Base-by-base conservation (phyloP, 352 stramenopile species). In the Phytophthora podocarpi region DNA sequence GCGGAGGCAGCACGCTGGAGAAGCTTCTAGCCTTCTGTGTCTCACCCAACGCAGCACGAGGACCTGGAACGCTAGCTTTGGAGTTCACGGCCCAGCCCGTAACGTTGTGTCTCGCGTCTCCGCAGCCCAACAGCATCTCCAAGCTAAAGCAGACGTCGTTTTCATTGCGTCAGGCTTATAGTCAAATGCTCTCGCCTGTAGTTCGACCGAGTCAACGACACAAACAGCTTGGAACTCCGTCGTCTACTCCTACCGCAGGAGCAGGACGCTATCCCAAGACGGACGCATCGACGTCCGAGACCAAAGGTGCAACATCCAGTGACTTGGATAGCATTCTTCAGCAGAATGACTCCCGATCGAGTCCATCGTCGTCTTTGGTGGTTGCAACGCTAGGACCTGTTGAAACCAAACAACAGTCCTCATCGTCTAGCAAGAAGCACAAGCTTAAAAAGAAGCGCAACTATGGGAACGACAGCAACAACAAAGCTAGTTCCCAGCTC, bases 11-110 rank as follows among this genome's bases (percentile, higher is more conserved):
- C 36, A 77, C 74, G 13, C 36, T 89, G 5, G 80, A 91, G 45
- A 76, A 76, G 18, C 70, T 91, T 0, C 32, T 91, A 18, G 64
- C 73, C 11, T 89, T 88, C 46, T 89, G 71, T 39, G 61, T 60
- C 54, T 62, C 43, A 4, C 40, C 42, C 20, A 61, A 50, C 57
- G 34, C 60, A 58, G n/a, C 34, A 43, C 31, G 66, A 70, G 21
- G 30, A 16, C 26, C 55, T 58, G 24, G 57, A 47, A 34, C 47
- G 16, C 72, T 82, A n/a, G 54, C 74, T 9, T 51, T 80, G 21
- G 69, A 87, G n/a, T 56, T 80, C 0, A 51, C 54, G 2, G 53
- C 67, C 13, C 48, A 71, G 13, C 66, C 77, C n/a, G 63, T 81
- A 31, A 74, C 70, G 4, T 48, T 87, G 5, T 77, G 48, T 40